A percentile compares a stretch with the other conserved stretches of the same genome.
phyloP scores from a whole-genome alignment of 2,329 filamentous ascomycete species.

The Talaromyces sp. region DNA sequence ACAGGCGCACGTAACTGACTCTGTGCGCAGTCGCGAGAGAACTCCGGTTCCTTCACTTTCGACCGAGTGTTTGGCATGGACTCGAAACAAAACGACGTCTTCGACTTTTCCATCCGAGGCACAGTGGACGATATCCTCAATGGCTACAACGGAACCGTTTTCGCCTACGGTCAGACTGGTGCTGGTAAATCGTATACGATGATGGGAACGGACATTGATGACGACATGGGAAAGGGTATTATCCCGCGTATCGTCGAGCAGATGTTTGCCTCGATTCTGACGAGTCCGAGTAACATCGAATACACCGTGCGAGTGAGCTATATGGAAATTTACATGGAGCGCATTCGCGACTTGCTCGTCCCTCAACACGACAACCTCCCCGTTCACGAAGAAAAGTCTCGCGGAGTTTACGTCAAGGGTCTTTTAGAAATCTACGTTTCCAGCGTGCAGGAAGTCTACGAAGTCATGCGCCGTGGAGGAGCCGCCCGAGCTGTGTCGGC shows the following conservation, averaged over 20 bases:
- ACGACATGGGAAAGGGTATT: constrained; percentile 81
- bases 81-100: constrained; percentile 86
- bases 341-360: constrained; percentile 85
- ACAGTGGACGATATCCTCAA: constrained; percentile 98
- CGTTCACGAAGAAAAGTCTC: constrained; percentile 95
- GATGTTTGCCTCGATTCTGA: constrained; percentile 92
- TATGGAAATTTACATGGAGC: constrained; percentile 99
- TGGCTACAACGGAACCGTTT: constrained; percentile 98
- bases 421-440: constrained; percentile 92
- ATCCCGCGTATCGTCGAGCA: constrained; percentile 96
- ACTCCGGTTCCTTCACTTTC: constrained; percentile 84
- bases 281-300: constrained; percentile 87
- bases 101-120: constrained; percentile 93
- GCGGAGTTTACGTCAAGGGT: constrained; percentile 94
- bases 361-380: constrained; percentile 95
- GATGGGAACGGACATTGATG: constrained; percentile 94
- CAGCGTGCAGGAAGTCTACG: constrained; percentile 91
- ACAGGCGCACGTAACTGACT: constrained; percentile 1
- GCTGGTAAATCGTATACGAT: constrained; percentile 99
- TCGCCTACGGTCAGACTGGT: constrained; percentile 96
- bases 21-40: constrained; percentile 67
- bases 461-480: constrained; percentile 91
- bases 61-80: constrained; percentile 96
- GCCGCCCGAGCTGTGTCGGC: constrained; percentile 84
- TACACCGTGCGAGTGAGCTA: constrained; percentile 98